phyloP scores from a whole-genome alignment of 129 eudicot genomes.

The Apium graveolens region DNA sequence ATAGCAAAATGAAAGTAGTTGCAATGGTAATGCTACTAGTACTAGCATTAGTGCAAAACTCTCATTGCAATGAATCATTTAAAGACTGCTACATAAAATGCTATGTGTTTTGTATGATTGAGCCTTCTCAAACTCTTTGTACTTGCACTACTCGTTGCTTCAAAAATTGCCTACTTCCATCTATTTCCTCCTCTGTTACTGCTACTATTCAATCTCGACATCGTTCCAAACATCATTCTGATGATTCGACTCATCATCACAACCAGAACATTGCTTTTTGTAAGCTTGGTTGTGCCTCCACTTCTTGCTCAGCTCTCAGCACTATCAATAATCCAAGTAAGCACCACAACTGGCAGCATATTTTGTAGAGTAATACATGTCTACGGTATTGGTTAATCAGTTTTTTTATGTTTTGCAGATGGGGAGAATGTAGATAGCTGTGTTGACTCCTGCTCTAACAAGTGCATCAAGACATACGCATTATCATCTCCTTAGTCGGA shows the following conservation, averaged over 20 bases:
- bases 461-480: slow-evolving; percentile 50
- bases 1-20: background rate
- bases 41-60: background rate
- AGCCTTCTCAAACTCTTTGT: slow-evolving; percentile 52
- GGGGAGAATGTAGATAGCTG: slow-evolving; percentile 54
- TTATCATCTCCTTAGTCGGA: background rate
- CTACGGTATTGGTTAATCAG: background rate
- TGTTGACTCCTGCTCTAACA: slow-evolving; percentile 71
- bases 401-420: slow-evolving; percentile 29
- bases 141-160: slow-evolving; percentile 58
- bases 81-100: slow-evolving; percentile 68
- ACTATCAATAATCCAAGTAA: slow-evolving; percentile 50
- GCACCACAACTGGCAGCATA: background rate
- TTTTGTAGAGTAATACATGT: background rate
- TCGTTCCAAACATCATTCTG: background rate
- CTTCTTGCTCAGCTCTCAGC: slow-evolving; percentile 60
- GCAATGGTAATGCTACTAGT: background rate
- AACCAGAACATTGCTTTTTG: slow-evolving; percentile 36
- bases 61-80: slow-evolving; percentile 23
- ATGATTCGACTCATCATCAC: slow-evolving; percentile 17
- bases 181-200: slow-evolving; percentile 2
- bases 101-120: slow-evolving; percentile 62
- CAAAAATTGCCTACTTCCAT: slow-evolving; percentile 44
- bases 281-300: slow-evolving; percentile 76
- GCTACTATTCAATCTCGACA: slow-evolving; percentile 2